phyloP scores from a whole-genome alignment of 208 protist genomes.

The Angomonas desouzai region DNA sequence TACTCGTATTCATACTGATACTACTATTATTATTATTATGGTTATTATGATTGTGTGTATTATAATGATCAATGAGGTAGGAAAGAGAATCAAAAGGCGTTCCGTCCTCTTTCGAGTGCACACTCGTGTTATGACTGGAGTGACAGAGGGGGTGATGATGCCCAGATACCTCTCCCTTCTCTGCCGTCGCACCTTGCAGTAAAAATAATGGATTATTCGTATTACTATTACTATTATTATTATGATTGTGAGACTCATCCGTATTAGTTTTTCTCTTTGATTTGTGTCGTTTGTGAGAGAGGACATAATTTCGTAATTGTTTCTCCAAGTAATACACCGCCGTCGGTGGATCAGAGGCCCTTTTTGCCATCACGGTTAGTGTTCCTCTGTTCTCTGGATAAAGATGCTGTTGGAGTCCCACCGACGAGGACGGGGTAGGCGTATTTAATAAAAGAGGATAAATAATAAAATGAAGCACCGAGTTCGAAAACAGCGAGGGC shows the following conservation, averaged over 20 bases:
- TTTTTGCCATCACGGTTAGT: background rate
- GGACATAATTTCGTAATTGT: background rate
- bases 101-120: too few relatives aligned
- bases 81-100: background rate
- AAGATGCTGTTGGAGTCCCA: too few relatives aligned
- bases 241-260: background rate
- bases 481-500: conserved; percentile 40
- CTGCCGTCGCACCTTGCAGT: too few relatives aligned
- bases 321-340: conserved; percentile 4
- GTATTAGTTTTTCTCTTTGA: background rate
- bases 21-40: too few relatives aligned
- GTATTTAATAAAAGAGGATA: background rate
- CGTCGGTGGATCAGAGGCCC: background rate
- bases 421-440: too few relatives aligned
- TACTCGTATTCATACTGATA: too few relatives aligned
- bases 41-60: too few relatives aligned
- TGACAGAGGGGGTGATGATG: too few relatives aligned
- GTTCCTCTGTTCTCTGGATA: background rate
- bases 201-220: too few relatives aligned
- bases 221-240: too few relatives aligned
- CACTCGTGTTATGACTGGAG: too few relatives aligned
- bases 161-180: too few relatives aligned
- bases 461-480: conserved; percentile 21
- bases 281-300: background rate
- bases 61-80: background rate